These are phyloP conservation scores for Seiridium unicorne DNA, from an alignment of 2,329 filamentous ascomycete genomes.

Conservation along the genomic window DNA sequence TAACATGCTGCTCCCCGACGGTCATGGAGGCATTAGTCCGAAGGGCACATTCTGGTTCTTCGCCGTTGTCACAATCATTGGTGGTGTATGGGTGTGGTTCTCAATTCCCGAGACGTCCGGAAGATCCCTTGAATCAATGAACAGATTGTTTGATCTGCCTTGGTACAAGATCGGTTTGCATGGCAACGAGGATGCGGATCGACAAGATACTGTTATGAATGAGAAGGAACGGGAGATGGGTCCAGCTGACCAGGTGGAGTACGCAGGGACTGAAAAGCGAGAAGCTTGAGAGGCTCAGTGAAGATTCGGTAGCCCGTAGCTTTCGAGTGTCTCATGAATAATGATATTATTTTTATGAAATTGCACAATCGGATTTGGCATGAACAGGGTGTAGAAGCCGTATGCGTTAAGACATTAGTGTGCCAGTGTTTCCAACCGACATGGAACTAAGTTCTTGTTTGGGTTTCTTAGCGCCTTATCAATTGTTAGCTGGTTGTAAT, in stretches of 20 bases:
- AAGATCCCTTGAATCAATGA: conserved; percentile 62
- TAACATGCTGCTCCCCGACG: conserved; percentile 61
- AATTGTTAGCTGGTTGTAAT: too few species aligned
- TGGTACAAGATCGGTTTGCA: conserved; percentile 71
- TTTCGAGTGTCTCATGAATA: neutral
- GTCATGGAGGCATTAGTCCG: conserved; percentile 47
- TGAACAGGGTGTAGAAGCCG: too few species aligned
- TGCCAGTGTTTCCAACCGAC: too few species aligned
- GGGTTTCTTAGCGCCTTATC: too few species aligned
- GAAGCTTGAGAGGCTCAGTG: neutral
- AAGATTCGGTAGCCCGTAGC: neutral
- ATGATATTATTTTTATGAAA: neutral
- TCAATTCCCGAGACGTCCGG: conserved; percentile 70
- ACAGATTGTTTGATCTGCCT: conserved; percentile 65
- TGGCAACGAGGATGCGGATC: conserved; percentile 51
- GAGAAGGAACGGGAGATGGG: conserved; percentile 42
- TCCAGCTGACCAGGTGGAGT: neutral
- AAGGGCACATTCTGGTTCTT: conserved; percentile 77
- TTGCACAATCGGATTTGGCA: neutral
- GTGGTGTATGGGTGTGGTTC: conserved; percentile 67
- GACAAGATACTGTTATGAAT: conserved; percentile 37
- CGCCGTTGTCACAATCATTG: conserved; percentile 61
- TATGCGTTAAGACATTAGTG: too few species aligned
- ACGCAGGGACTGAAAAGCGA: neutral
- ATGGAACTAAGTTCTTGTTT: too few species aligned